phyloP scores from a whole-genome alignment of 495 filamentous ascomycete genomes.

The Penicillium riverlandense region DNA sequence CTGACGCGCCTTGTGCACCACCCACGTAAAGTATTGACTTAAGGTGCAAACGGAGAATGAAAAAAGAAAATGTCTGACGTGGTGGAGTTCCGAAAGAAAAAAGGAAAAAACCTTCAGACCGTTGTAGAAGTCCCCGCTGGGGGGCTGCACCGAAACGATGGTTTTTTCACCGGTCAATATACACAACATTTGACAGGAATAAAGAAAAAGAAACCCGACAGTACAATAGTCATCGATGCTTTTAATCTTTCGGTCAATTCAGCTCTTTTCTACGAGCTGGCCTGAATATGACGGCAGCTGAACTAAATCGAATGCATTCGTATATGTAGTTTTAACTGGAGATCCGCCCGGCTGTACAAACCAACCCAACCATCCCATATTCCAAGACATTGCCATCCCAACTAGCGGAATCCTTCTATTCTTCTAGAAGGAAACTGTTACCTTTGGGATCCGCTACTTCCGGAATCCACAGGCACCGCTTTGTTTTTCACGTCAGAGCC shows the following conservation, averaged over 20 bases:
- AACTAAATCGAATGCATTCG: too few relatives aligned
- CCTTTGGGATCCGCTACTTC: conserved; percentile 17
- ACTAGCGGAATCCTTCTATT: too few relatives aligned
- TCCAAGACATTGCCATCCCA: too few relatives aligned
- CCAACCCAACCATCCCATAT: too few relatives aligned
- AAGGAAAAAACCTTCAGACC: conserved; percentile 13
- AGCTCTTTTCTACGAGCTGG: too few relatives aligned
- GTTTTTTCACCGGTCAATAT: conserved; percentile 20
- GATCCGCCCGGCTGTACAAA: too few relatives aligned
- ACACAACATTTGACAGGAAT: neutral
- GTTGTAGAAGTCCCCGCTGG: conserved; percentile 15
- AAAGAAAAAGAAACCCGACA: too few relatives aligned
- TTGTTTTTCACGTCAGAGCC: conserved; percentile 13
- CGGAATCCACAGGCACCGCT: conserved; percentile 10
- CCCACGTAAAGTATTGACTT: conserved; percentile 10
- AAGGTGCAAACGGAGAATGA: conserved; percentile 12
- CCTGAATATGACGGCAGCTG: too few relatives aligned
- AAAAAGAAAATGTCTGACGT: conserved; percentile 10
- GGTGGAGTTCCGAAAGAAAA: conserved; percentile 15
- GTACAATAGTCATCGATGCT: too few relatives aligned
- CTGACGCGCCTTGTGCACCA: conserved; percentile 19
- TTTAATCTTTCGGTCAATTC: neutral
- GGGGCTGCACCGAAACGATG: conserved; percentile 10
- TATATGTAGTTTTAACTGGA: too few relatives aligned
- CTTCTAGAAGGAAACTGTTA: neutral